phyloP scores from a whole-genome alignment of 148 eudicot species.

The Heliosperma pusillum region DNA sequence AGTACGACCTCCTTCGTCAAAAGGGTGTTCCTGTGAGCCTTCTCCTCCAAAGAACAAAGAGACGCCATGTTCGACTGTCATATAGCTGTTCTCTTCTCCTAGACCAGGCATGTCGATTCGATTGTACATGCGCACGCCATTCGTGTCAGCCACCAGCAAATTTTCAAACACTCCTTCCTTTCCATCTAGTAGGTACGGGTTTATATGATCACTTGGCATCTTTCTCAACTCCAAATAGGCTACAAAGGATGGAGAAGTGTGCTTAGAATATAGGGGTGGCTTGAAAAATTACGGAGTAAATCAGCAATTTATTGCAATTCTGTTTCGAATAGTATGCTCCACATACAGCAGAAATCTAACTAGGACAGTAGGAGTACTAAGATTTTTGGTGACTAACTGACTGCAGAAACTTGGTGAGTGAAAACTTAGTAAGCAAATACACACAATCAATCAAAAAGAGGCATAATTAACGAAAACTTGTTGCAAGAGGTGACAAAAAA shows the following conservation, averaged over 20 bases:
- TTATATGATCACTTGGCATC: not conserved
- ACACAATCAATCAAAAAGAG: no score
- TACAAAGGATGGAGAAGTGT: not conserved
- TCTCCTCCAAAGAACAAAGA: not conserved
- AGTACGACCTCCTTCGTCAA: not conserved
- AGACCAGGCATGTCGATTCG: constrained; percentile 16
- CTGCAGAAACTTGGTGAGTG: no score
- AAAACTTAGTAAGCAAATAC: no score
- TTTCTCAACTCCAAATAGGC: not conserved
- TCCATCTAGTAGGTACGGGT: constrained; percentile 13
- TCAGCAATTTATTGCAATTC: no score
- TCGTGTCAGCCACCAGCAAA: not conserved
- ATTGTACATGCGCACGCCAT: not conserved
- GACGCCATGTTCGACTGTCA: not conserved
- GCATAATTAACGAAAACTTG: no score
- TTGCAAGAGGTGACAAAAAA: no score
- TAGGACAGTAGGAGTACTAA: no score
- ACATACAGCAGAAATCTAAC: no score
- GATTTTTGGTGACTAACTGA: no score
- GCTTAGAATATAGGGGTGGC: not conserved
- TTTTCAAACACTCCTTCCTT: not conserved
- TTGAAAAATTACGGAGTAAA: no score
- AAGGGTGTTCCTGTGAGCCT: constrained; percentile 3
- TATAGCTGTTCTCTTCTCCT: not conserved
- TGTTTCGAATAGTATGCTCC: no score